A percentile compares a stretch with the other conserved stretches of the same genome.
Conservation (phyloP, 1,284 basidiomycete species). For the Puccinia novopanici region DNA sequence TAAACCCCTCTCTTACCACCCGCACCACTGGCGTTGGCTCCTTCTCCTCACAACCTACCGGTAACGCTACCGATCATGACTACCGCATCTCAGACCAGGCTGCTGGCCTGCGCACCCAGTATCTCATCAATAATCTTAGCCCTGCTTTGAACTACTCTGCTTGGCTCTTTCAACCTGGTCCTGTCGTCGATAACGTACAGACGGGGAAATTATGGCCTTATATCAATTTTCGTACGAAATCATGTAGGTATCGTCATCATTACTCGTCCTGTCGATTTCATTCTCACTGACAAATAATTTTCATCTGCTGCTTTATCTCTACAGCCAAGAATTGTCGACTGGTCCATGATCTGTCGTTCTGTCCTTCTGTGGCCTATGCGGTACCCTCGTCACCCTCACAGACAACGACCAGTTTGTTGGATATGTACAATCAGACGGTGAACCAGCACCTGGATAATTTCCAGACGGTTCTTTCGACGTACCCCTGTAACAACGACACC, state of each 20-base stretch:
- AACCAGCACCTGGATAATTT: constrained; percentile 59
- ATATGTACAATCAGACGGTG: constrained; percentile 57
- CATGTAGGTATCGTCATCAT: not conserved
- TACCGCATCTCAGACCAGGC: constrained; percentile 9
- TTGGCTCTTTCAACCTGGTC: constrained; percentile 52
- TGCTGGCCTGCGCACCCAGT: constrained; percentile 49
- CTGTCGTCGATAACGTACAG: constrained; percentile 7
- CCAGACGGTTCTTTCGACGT: constrained; percentile 59
- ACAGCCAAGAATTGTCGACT: constrained; percentile 59
- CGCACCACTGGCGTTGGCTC: constrained; percentile 24
- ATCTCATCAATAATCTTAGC: constrained; percentile 53
- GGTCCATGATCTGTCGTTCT: constrained; percentile 59
- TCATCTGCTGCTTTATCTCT: not conserved
- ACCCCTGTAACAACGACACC: constrained; percentile 58
- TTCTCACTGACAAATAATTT: not conserved
- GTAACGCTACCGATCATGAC: constrained; percentile 11
- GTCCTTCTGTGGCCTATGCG: constrained; percentile 61
- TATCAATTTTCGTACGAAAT: constrained; percentile 40
- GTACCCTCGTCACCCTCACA: constrained; percentile 58
- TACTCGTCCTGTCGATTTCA: not conserved
- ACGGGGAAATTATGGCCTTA: constrained; percentile 45
- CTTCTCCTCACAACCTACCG: constrained; percentile 26
- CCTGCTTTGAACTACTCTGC: constrained; percentile 57
- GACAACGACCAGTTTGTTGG: constrained; percentile 55
- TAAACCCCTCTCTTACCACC: constrained; percentile 8